These are phyloP conservation scores for Ceriops tagal DNA, from an alignment of 345 rosid genomes.

Conservation along the genomic window DNA sequence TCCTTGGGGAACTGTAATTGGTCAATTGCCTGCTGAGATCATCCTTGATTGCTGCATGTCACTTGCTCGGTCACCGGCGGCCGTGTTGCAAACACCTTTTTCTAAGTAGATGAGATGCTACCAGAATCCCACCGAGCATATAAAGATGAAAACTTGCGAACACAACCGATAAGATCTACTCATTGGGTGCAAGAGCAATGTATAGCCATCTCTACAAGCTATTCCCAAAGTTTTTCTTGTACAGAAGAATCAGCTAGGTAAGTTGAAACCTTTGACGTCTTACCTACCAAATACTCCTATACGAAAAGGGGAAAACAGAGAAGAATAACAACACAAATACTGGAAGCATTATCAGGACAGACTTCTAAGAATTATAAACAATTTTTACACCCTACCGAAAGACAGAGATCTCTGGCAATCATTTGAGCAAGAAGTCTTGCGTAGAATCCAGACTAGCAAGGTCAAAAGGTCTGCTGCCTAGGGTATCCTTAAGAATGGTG, in stretches of 20 bases:
- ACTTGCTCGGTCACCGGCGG: too few species aligned
- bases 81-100: too few species aligned
- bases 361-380: conserved; percentile 28
- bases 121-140: too few species aligned
- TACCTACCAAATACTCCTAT: neutral
- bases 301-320: neutral
- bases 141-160: too few species aligned
- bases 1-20: conserved; percentile 82
- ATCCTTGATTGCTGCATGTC: too few species aligned
- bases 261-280: neutral
- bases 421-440: conserved; percentile 28
- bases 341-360: conserved; percentile 5
- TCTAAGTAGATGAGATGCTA: too few species aligned
- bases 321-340: neutral
- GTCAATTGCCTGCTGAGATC: conserved; percentile 62
- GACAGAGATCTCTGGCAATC: neutral
- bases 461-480: conserved; percentile 48
- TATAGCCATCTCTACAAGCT: too few species aligned
- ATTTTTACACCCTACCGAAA: conserved; percentile 9
- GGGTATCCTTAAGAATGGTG: conserved; percentile 72
- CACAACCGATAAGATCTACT: too few species aligned
- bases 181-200: too few species aligned
- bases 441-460: conserved; percentile 53
- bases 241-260: conserved; percentile 21
- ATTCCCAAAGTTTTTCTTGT: neutral